phyloP scores from a whole-genome alignment of 768 basidiomycete genomes.

The Podaxis mareebaensis region DNA sequence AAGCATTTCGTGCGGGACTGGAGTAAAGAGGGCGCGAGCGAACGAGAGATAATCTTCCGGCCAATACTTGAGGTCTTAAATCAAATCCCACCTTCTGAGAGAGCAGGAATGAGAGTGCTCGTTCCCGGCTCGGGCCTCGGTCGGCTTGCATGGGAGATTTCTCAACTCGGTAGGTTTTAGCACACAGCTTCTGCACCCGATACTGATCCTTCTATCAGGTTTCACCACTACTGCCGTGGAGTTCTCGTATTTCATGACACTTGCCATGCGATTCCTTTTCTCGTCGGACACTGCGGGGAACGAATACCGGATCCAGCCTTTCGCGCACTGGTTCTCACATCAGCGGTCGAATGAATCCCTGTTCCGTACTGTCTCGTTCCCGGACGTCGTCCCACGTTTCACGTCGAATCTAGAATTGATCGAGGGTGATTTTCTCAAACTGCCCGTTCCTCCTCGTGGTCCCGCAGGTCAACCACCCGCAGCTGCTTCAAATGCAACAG shows the following conservation, averaged over 20 bases:
- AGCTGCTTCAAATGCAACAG: background rate
- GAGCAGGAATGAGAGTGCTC: conserved; percentile 44
- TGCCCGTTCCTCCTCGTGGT: conserved; percentile 26
- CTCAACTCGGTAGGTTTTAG: conserved; percentile 47
- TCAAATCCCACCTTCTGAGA: conserved; percentile 27
- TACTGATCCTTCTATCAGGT: conserved; percentile 29
- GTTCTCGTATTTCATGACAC: conserved; percentile 64
- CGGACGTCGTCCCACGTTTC: conserved; percentile 59
- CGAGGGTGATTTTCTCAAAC: conserved; percentile 59
- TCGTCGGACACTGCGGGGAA: conserved; percentile 46
- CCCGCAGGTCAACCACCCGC: conserved; percentile 18
- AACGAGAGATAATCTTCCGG: conserved; percentile 55
- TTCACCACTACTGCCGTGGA: conserved; percentile 64
- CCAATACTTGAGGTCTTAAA: conserved; percentile 55
- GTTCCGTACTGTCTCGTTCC: conserved; percentile 57
- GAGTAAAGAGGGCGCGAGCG: conserved; percentile 55
- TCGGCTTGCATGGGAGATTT: conserved; percentile 69
- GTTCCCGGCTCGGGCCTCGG: conserved; percentile 68
- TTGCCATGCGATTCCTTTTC: conserved; percentile 59
- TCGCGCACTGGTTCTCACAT: conserved; percentile 71
- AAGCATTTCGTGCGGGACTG: conserved; percentile 75
- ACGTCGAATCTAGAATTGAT: conserved; percentile 42
- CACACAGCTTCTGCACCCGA: background rate
- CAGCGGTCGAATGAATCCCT: conserved; percentile 49
- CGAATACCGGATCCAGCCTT: conserved; percentile 60